phyloP scores from a whole-genome alignment of 192 early-diverging fungal species.

The Linnemannia hyalina region DNA sequence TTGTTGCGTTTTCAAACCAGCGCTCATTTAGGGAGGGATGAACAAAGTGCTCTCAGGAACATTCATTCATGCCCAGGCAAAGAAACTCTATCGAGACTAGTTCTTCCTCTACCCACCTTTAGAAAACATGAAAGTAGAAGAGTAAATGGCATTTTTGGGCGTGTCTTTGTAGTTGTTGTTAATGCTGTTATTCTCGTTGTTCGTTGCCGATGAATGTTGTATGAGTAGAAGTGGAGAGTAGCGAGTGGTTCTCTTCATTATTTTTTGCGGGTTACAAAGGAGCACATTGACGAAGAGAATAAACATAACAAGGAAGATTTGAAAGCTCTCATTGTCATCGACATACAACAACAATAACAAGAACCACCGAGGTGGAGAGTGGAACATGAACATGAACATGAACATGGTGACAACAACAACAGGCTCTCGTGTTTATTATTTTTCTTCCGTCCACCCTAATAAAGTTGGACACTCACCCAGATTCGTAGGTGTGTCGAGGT shows the following conservation, averaged over 20 bases:
- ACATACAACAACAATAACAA: background rate
- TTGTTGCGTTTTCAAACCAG: background rate
- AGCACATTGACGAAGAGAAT: background rate
- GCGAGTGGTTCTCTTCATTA: background rate
- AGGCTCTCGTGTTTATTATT: too few relatives aligned
- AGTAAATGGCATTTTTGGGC: too few relatives aligned
- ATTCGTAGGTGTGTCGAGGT: too few relatives aligned
- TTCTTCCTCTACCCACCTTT: too few relatives aligned
- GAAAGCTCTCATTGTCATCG: background rate
- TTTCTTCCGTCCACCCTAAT: background rate
- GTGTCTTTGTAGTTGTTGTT: too few relatives aligned
- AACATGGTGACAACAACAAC: background rate
- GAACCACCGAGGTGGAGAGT: background rate
- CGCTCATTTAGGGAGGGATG: too few relatives aligned
- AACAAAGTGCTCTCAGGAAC: constrained; percentile 8
- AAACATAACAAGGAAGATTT: background rate
- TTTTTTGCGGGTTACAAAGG: background rate
- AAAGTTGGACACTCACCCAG: background rate
- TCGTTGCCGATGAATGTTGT: background rate
- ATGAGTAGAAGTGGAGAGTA: background rate
- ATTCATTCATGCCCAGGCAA: too few relatives aligned
- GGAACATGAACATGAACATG: background rate
- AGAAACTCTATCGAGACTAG: background rate
- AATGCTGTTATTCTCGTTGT: background rate
- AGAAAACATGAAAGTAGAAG: too few relatives aligned